A percentile compares a stretch with the other conserved stretches of the same genome.
phyloP scores from a whole-genome alignment of 2,329 filamentous ascomycete species.

The Hypoxylon sp. region DNA sequence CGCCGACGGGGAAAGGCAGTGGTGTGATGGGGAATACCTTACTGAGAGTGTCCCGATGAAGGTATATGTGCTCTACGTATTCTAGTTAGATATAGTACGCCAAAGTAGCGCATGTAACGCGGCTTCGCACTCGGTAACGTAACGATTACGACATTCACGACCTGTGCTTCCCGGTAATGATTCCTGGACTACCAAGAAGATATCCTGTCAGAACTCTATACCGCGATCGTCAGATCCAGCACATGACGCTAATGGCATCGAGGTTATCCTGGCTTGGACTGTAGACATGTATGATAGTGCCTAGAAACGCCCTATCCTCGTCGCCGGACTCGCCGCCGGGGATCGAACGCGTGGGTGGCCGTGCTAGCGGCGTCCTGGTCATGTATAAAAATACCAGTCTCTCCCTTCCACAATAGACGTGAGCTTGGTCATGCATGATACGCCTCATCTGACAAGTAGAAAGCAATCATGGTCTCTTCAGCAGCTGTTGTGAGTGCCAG shows the following conservation, averaged over 20 bases:
- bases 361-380: neutral
- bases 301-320: neutral
- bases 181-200: neutral
- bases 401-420: neutral
- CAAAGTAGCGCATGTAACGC: too few species aligned
- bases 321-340: neutral
- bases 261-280: neutral
- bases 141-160: constrained; percentile 20
- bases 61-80: neutral
- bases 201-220: neutral
- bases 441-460: neutral
- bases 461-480: constrained; percentile 29
- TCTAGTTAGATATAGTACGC: too few species aligned
- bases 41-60: neutral
- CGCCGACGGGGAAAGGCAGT: neutral
- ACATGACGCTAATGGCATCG: neutral
- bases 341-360: neutral
- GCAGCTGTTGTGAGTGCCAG: constrained; percentile 13
- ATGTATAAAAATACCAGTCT: constrained; percentile 6
- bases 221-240: neutral
- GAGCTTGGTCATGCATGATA: neutral
- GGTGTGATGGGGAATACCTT: neutral
- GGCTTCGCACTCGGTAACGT: constrained; percentile 14
- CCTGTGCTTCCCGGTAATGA: neutral
- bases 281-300: neutral